These are phyloP conservation scores for Suhomyces atakaporum DNA, from an alignment of 1,139 yeast genomes.

Conservation along the genomic window DNA sequence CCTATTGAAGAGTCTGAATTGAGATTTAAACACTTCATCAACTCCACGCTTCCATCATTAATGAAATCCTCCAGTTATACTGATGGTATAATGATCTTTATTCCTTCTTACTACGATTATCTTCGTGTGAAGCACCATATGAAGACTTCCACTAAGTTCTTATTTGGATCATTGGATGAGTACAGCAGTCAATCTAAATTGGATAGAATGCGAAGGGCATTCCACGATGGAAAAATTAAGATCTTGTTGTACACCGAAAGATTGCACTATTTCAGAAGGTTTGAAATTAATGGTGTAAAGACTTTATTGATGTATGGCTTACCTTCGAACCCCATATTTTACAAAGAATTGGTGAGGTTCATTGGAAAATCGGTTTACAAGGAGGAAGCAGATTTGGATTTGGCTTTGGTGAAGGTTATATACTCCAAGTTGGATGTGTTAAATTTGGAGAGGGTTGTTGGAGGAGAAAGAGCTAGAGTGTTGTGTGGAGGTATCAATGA, in stretches of 20 bases:
- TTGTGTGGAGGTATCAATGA: slow-evolving; percentile 73
- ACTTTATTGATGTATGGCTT: slow-evolving; percentile 78
- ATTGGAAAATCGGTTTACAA: slow-evolving; percentile 51
- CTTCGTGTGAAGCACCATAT: slow-evolving; percentile 74
- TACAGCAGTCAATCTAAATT: slow-evolving; percentile 73
- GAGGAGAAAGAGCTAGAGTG: slow-evolving; percentile 71
- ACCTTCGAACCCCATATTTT: slow-evolving; percentile 84
- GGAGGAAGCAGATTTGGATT: slow-evolving; percentile 56
- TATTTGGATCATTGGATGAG: slow-evolving; percentile 76
- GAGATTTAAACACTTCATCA: slow-evolving; percentile 77
- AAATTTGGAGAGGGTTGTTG: slow-evolving; percentile 81
- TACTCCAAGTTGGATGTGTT: slow-evolving; percentile 83
- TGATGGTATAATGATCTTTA: slow-evolving; percentile 75
- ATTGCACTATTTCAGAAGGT: slow-evolving; percentile 87
- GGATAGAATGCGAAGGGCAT: slow-evolving; percentile 69
- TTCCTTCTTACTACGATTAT: slow-evolving; percentile 88
- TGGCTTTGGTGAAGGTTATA: slow-evolving; percentile 64
- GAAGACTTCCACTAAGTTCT: slow-evolving; percentile 60
- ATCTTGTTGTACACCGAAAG: slow-evolving; percentile 87
- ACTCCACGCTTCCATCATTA: slow-evolving; percentile 69
- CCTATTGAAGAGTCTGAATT: slow-evolving; percentile 73
- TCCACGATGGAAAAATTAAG: slow-evolving; percentile 64
- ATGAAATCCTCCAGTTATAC: slow-evolving; percentile 57
- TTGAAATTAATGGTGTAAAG: slow-evolving; percentile 83
- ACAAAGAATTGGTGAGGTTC: slow-evolving; percentile 67